These are phyloP conservation scores for Fusarium protoensiforme DNA, from an alignment of 2,329 filamentous ascomycete genomes.

Conservation along the genomic window DNA sequence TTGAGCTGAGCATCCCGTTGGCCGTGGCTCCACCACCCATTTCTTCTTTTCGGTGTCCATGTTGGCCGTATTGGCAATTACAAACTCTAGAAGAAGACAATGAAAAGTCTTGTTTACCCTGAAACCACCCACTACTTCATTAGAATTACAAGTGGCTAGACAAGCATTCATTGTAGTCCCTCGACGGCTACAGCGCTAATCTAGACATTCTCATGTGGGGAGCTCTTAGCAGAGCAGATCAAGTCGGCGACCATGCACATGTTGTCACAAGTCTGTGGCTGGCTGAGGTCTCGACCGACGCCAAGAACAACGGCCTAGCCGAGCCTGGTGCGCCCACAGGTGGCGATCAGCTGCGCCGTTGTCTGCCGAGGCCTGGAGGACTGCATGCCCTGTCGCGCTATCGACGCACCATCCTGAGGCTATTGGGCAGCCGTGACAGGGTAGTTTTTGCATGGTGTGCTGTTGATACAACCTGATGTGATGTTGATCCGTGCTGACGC, in stretches of 20 bases:
- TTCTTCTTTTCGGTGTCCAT: background rate
- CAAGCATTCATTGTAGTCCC: background rate
- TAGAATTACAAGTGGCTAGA: background rate
- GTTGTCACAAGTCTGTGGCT: background rate
- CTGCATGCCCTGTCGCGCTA: background rate
- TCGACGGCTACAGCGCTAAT: background rate
- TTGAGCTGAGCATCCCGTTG: background rate
- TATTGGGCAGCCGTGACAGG: background rate
- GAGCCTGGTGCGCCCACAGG: background rate
- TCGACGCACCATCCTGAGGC: background rate
- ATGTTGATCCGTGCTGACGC: background rate
- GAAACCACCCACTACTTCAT: background rate
- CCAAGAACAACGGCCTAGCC: background rate
- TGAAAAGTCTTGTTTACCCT: background rate
- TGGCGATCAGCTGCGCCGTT: background rate
- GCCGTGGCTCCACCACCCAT: background rate
- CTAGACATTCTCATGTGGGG: background rate
- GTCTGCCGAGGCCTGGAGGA: background rate
- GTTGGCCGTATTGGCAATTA: background rate
- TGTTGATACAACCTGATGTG: background rate
- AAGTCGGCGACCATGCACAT: background rate
- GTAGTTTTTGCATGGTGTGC: background rate
- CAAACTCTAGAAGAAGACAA: background rate
- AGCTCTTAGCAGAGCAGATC: background rate
- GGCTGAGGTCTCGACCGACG: background rate